Conservation (phyloP, 176 grass and related monocot genomes). For the Rhipidocladum racemiflorum region DNA sequence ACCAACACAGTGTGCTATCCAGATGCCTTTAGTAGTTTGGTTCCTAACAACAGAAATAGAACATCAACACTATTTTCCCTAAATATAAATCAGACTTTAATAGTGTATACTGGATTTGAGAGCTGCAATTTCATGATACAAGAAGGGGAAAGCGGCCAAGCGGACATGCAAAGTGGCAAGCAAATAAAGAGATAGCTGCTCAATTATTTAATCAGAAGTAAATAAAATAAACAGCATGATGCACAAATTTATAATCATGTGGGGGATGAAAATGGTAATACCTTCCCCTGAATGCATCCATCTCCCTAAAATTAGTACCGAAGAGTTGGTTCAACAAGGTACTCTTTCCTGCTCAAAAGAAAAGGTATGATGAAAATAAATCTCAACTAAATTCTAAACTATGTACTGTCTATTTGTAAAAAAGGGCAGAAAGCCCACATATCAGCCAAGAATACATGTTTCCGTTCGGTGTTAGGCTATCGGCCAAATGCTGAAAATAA, state of each 20-base stretch:
- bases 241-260: background rate
- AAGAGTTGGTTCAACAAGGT: constrained; percentile 92
- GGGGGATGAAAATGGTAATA: constrained; percentile 9
- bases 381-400: background rate
- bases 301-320: constrained; percentile 83
- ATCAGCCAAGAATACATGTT: background rate
- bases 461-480: background rate
- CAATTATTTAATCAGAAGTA: background rate
- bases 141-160: background rate
- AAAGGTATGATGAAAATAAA: background rate
- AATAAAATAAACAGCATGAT: background rate
- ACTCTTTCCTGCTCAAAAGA: constrained; percentile 79
- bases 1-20: constrained; percentile 72
- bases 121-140: constrained; percentile 2
- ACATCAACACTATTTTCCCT: background rate
- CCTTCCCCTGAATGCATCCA: constrained; percentile 95
- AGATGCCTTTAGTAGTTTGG: constrained; percentile 96
- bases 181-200: background rate
- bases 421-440: background rate
- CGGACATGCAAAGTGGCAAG: background rate
- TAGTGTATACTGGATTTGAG: background rate
- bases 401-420: background rate
- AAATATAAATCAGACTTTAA: background rate
- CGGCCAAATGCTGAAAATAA: background rate
- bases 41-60: constrained; percentile 57